A percentile compares a stretch with the other conserved stretches of the same genome.
Conservation (phyloP, 768 basidiomycete genomes). For the Tylopilus sp. region DNA sequence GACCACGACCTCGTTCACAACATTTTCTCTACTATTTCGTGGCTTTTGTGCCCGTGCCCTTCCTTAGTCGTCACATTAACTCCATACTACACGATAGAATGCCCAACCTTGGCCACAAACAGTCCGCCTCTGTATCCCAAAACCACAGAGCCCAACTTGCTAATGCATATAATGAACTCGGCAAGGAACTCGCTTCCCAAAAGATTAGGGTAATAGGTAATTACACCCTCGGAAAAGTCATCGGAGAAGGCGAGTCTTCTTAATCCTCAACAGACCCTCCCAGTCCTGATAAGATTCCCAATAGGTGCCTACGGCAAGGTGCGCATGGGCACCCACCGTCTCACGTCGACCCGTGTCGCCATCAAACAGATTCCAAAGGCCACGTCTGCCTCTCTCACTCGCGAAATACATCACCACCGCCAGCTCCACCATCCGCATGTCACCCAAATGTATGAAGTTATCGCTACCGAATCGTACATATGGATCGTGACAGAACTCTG, state of each 20-base stretch:
- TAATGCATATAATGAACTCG: slow-evolving; percentile 95
- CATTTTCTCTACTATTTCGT: slow-evolving; percentile 23
- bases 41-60: slow-evolving; percentile 34
- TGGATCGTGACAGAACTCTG: slow-evolving; percentile 99
- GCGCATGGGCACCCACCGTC: slow-evolving; percentile 87
- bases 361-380: slow-evolving; percentile 98
- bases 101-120: slow-evolving; percentile 57
- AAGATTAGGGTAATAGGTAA: slow-evolving; percentile 92
- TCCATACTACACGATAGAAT: slow-evolving; percentile 35
- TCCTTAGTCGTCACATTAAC: slow-evolving; percentile 32
- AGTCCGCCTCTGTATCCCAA: slow-evolving; percentile 57
- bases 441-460: slow-evolving; percentile 95
- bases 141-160: slow-evolving; percentile 88
- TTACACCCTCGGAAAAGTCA: slow-evolving; percentile 89
- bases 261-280: slow-evolving; percentile 10
- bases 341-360: slow-evolving; percentile 88
- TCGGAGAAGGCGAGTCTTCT: slow-evolving; percentile 79
- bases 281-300: slow-evolving; percentile 21
- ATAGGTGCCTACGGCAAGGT: slow-evolving; percentile 95
- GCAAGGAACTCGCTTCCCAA: slow-evolving; percentile 89
- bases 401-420: slow-evolving; percentile 98
- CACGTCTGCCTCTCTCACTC: slow-evolving; percentile 85
- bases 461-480: slow-evolving; percentile 92
- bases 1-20: slow-evolving; percentile 5
- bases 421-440: slow-evolving; percentile 94